Conservation (phyloP, 192 early-diverging fungal genomes). For the Backusella morwellensis region DNA sequence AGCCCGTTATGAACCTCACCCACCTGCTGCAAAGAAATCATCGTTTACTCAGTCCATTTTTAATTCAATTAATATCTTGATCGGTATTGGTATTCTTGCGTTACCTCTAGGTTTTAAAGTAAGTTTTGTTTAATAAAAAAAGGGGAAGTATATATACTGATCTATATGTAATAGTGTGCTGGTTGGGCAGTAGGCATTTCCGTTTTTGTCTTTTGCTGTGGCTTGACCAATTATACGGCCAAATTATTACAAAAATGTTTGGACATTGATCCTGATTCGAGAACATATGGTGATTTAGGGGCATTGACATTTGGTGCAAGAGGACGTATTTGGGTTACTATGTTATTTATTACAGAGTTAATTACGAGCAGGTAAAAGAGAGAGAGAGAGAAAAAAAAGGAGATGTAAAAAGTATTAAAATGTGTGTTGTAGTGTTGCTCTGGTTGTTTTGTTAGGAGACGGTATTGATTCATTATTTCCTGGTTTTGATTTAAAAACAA, state of each 20-base stretch:
- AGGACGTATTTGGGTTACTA: conserved; percentile 26
- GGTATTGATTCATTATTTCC: conserved; percentile 39
- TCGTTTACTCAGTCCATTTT: conserved; percentile 48
- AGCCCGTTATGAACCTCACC: conserved; percentile 25
- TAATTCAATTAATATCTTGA: conserved; percentile 62
- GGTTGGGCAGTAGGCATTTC: conserved; percentile 60
- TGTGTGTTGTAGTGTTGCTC: conserved; percentile 34
- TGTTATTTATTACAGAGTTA: conserved; percentile 39
- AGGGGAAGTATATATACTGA: background rate
- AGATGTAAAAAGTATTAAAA: background rate
- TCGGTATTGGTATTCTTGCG: conserved; percentile 65
- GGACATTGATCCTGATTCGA: conserved; percentile 29
- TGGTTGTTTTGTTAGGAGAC: conserved; percentile 40
- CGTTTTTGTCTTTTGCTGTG: conserved; percentile 47
- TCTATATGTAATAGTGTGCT: conserved; percentile 29
- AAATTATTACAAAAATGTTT: conserved; percentile 57
- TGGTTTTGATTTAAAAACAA: conserved; percentile 6
- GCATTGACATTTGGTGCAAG: conserved; percentile 33
- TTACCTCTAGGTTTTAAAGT: conserved; percentile 59
- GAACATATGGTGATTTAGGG: conserved; percentile 50
- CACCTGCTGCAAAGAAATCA: conserved; percentile 29
- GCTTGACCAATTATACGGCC: conserved; percentile 53
- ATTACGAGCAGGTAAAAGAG: conserved; percentile 34
- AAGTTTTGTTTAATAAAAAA: background rate
- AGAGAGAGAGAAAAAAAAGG: background rate